A percentile compares a stretch with the other conserved stretches of the same genome.
Conservation (phyloP, 139 green algal species). For the Chlorella sp. region DNA sequence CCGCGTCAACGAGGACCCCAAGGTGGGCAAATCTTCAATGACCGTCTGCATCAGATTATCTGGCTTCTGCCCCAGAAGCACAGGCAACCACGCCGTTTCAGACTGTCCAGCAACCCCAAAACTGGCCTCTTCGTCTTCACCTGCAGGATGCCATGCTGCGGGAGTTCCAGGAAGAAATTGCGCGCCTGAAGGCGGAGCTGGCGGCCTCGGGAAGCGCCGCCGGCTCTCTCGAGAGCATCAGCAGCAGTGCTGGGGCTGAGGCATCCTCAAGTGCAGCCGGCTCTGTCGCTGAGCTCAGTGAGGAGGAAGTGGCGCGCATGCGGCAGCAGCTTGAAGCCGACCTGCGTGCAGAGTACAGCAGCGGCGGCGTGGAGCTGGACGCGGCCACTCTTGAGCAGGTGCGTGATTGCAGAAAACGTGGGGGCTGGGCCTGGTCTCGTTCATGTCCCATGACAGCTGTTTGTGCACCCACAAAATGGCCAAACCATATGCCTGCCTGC, state of each 20-base stretch:
- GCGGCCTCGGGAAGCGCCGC: slow-evolving; percentile 14
- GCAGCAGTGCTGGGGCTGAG: neutral
- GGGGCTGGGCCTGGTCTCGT: too few species aligned
- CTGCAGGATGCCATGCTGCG: slow-evolving; percentile 87
- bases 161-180: slow-evolving; percentile 94
- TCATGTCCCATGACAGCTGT: too few species aligned
- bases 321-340: slow-evolving; percentile 62
- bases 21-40: too few species aligned
- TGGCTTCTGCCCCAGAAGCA: too few species aligned
- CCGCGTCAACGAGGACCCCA: slow-evolving; percentile 91
- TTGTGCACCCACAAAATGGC: too few species aligned
- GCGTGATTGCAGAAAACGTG: neutral
- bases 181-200: slow-evolving; percentile 75
- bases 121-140: too few species aligned
- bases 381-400: slow-evolving; percentile 27
- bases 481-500: too few species aligned
- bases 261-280: neutral
- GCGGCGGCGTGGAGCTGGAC: slow-evolving; percentile 44
- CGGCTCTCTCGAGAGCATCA: slow-evolving; percentile 12
- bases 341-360: slow-evolving; percentile 57
- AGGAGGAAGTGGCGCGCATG: slow-evolving; percentile 38
- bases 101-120: too few species aligned
- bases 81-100: too few species aligned
- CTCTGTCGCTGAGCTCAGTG: slow-evolving; percentile 13
- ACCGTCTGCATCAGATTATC: too few species aligned